A percentile compares a stretch with the other conserved stretches of the same genome.
These are phyloP conservation scores for Acrasis kona DNA, from an alignment of 78 protist genomes.

Conservation along the genomic window DNA sequence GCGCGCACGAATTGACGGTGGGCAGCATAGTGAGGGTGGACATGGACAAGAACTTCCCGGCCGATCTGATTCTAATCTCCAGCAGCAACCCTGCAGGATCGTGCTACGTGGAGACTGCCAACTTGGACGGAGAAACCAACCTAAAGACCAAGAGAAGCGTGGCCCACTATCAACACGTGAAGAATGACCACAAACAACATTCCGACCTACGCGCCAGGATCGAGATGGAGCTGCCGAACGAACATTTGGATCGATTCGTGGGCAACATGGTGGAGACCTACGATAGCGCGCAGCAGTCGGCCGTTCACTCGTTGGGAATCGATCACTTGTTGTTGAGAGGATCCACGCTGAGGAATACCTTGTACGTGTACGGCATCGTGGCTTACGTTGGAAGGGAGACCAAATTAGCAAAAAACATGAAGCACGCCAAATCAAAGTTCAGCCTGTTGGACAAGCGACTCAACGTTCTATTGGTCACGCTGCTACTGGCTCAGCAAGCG, in stretches of 20 bases:
- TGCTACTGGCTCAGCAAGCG: not conserved
- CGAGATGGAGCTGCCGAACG: no score
- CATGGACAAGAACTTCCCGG: slow-evolving; percentile 58
- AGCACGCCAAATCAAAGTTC: not conserved
- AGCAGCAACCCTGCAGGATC: slow-evolving; percentile 51
- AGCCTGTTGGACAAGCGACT: not conserved
- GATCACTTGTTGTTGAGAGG: slow-evolving; percentile 30
- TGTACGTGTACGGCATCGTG: slow-evolving; percentile 29
- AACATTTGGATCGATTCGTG: not conserved
- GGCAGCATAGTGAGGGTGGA: slow-evolving; percentile 51
- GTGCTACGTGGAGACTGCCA: slow-evolving; percentile 81
- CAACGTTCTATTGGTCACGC: not conserved
- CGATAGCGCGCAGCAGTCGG: no score
- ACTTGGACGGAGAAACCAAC: slow-evolving; percentile 79
- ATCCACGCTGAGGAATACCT: slow-evolving; percentile 15
- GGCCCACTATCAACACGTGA: no score
- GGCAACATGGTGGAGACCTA: not conserved
- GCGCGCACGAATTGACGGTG: slow-evolving; percentile 17
- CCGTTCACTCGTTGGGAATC: no score
- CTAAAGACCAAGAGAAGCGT: slow-evolving; percentile 43
- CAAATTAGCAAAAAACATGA: slow-evolving; percentile 31
- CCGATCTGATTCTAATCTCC: slow-evolving; percentile 62
- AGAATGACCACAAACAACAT: no score
- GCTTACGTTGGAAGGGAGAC: slow-evolving; percentile 32
- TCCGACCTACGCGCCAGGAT: no score